These are phyloP conservation scores for Globisporangium perplexum DNA, from an alignment of 352 stramenopile species.

Conservation along the genomic window DNA sequence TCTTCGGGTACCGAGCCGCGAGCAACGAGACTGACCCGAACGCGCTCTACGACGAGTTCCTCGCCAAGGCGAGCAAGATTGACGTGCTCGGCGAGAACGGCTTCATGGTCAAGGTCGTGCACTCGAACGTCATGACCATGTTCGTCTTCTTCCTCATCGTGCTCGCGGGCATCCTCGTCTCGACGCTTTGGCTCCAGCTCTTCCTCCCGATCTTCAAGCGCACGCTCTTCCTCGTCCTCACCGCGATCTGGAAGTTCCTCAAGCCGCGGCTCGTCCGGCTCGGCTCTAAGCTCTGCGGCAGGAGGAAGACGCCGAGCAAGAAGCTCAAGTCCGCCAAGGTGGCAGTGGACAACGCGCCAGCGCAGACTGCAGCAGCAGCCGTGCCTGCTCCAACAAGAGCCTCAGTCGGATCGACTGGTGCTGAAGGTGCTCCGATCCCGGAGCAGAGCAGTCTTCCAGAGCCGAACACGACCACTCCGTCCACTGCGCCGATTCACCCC, in stretches of 20 bases:
- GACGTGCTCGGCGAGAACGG: conserved; percentile 45
- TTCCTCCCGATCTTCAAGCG: conserved; percentile 41
- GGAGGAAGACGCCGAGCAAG: neutral
- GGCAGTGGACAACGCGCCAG: neutral
- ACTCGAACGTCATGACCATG: conserved; percentile 66
- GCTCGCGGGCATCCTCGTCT: conserved; percentile 27
- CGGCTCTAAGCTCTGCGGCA: neutral
- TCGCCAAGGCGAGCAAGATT: conserved; percentile 32
- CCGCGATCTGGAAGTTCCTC: neutral
- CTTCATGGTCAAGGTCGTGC: conserved; percentile 67
- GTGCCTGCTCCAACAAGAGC: no score
- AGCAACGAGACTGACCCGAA: conserved; percentile 17
- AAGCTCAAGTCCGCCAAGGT: conserved; percentile 1
- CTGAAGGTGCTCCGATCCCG: no score
- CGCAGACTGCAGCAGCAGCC: neutral
- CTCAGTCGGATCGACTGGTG: neutral
- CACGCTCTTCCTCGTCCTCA: conserved; percentile 30
- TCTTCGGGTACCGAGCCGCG: conserved; percentile 24
- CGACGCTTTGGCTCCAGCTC: conserved; percentile 42
- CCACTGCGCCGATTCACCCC: neutral
- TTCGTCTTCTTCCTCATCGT: conserved; percentile 59
- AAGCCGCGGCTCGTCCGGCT: neutral
- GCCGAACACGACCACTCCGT: neutral
- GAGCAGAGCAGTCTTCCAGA: no score
- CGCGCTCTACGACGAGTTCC: conserved; percentile 36